phyloP scores from a whole-genome alignment of 768 basidiomycete genomes.

The Hygrophorus russula region DNA sequence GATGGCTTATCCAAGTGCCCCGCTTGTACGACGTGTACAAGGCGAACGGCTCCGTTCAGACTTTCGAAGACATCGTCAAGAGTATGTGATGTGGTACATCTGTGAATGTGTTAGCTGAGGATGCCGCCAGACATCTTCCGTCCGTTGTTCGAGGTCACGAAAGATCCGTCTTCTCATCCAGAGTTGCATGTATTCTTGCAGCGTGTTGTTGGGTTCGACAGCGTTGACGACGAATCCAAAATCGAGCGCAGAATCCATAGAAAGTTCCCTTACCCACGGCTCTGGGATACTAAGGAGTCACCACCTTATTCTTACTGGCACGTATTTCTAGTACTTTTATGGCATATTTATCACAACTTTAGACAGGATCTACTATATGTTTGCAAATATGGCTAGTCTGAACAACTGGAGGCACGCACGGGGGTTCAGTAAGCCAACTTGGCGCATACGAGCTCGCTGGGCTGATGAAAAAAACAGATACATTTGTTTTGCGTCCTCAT shows the following conservation, averaged over 20 bases:
- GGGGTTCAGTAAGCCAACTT: constrained; percentile 71
- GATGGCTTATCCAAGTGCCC: constrained; percentile 96
- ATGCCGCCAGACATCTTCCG: constrained; percentile 67
- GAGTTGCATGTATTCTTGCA: constrained; percentile 94
- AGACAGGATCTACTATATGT: constrained; percentile 91
- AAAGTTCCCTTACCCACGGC: constrained; percentile 84
- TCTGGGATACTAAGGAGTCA: constrained; percentile 84
- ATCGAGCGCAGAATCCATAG: constrained; percentile 82
- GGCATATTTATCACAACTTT: background rate
- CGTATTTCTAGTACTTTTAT: constrained; percentile 10
- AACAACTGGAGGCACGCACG: constrained; percentile 84
- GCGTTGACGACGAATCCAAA: constrained; percentile 98
- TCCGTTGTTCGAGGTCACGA: constrained; percentile 93
- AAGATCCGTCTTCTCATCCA: constrained; percentile 81
- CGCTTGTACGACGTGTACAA: constrained; percentile 95
- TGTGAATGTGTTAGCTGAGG: background rate
- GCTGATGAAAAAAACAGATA: constrained; percentile 42
- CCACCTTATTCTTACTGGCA: constrained; percentile 96
- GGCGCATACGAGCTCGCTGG: background rate
- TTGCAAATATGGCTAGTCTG: constrained; percentile 88
- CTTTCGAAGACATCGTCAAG: constrained; percentile 82
- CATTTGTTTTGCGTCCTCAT: constrained; percentile 94
- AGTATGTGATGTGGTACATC: constrained; percentile 42
- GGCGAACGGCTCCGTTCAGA: constrained; percentile 67
- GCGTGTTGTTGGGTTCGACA: constrained; percentile 93